Base-by-base conservation (phyloP, 2,329 filamentous ascomycete genomes). In the Parastagonospora avenae region DNA sequence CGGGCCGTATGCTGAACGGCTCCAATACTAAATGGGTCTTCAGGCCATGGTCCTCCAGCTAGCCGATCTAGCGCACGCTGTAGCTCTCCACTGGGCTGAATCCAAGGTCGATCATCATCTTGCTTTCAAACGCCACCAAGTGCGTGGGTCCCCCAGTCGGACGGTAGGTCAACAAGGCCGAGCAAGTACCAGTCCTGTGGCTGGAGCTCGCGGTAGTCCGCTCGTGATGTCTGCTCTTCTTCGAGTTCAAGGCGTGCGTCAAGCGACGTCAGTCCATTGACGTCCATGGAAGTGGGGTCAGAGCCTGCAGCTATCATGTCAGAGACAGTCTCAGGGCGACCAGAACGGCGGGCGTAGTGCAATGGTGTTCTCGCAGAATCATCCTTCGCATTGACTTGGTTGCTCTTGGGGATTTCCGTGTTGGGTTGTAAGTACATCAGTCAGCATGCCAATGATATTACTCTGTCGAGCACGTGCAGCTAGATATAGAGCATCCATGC, bases 401-500 rank as follows among this genome's bases (percentile, higher is more conserved):
- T 16, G 3, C n/a, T 14, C 4, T n/a, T 24, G 14, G 35, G 15
- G 15, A 2, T 4, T 14, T 32, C 40, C 33, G 33, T 16, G 14
- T 14, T 15, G 31, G 16, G 4, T 19, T 30, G 27, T 28, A n/a
- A 14, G 29, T 32, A 24, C 10, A 9, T 51, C 52, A 12, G 59
- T 38, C 5, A 68, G 42, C 19, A 74, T 11, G 0, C 71, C 73
- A 0, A 78, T 54, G 2, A 67, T 62, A 16, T 78, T 77, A 36
- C 55, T 58, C 32, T 73, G 54, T 19, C 72, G 56, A 4, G 58
- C 52, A 10, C 68, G 65, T 4, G 73, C 64, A 1, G 76, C 74
- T 14, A 80, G 45, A 40, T 80, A 77, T 3, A 81, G 63, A 4
- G 72, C 60, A 4, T 69, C 78, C 38, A 73, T 57, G 0, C 72